Evolutionary conservation across 2,329 filamentous ascomycete species (phyloP).

Genomic region (Colletotrichum shisoi): DNA sequence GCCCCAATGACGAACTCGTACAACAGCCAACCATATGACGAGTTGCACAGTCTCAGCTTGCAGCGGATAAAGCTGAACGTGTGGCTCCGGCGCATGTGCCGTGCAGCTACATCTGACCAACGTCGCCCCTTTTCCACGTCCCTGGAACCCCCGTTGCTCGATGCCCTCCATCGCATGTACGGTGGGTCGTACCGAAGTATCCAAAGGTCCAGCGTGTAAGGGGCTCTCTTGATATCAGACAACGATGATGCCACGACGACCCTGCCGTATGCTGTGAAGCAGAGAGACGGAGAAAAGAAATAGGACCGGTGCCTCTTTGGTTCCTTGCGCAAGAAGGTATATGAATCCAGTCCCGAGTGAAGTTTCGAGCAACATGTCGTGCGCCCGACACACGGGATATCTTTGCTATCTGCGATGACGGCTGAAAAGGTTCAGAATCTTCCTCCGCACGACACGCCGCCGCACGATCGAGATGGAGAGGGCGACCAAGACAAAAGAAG

Average conservation of each 20-base stretch:
- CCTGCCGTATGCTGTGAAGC: background rate
- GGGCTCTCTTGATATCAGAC: background rate
- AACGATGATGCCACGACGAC: background rate
- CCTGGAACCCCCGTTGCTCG: too few relatives aligned
- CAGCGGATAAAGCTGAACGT: background rate
- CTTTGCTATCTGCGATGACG: constrained; percentile 11
- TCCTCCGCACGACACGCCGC: background rate
- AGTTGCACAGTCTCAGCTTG: constrained; percentile 8
- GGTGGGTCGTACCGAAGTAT: constrained; percentile 12
- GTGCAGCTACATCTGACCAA: constrained; percentile 22
- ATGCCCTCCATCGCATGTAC: background rate
- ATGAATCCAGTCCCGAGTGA: constrained; percentile 15
- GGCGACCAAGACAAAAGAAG: background rate
- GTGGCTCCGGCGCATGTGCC: constrained; percentile 22
- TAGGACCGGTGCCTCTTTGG: background rate
- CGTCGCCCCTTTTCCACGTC: too few relatives aligned
- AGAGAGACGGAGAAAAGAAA: background rate
- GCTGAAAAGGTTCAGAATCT: constrained; percentile 7
- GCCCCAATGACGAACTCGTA: constrained; percentile 18
- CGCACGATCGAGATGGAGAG: constrained; percentile 6
- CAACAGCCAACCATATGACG: constrained; percentile 21
- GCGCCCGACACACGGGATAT: constrained; percentile 8
- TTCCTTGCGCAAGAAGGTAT: background rate
- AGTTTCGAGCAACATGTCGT: constrained; percentile 11
- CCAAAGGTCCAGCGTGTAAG: constrained; percentile 4